These are phyloP conservation scores for Pyrenula aspistea DNA, from an alignment of 495 filamentous ascomycete species.

Conservation along the genomic window DNA sequence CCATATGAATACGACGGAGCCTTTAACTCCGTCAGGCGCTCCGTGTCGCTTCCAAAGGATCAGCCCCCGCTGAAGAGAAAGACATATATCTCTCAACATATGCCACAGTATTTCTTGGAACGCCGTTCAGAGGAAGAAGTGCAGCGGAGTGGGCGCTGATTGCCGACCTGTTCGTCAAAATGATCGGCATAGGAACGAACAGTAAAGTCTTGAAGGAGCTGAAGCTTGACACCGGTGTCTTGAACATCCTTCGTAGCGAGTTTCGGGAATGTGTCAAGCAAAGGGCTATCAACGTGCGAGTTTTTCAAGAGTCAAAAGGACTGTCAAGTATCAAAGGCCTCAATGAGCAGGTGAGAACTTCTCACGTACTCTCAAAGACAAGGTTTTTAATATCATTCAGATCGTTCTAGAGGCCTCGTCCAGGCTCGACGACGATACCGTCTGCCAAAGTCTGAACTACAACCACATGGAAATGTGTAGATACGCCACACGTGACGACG, in stretches of 20 bases:
- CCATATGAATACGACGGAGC: not conserved
- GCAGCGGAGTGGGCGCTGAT: conserved; percentile 7
- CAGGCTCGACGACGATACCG: conserved; percentile 12
- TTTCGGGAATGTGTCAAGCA: not conserved
- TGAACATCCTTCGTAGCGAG: conserved; percentile 8
- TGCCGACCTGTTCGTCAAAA: conserved; percentile 6
- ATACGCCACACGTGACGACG: conserved; percentile 10
- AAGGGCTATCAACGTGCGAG: conserved; percentile 9
- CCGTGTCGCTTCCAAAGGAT: conserved; percentile 26
- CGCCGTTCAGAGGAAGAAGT: conserved; percentile 11
- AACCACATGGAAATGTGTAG: conserved; percentile 19
- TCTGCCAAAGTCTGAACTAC: conserved; percentile 12
- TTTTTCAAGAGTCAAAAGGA: conserved; percentile 8
- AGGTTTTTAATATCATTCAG: conserved; percentile 1
- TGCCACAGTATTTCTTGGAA: conserved; percentile 20
- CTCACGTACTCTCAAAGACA: not conserved
- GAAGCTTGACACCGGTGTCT: conserved; percentile 9
- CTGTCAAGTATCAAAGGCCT: conserved; percentile 5
- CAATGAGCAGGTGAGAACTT: not conserved
- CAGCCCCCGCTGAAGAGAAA: conserved; percentile 11
- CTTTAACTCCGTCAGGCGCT: not conserved
- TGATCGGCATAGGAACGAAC: conserved; percentile 5
- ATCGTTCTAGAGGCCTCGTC: conserved; percentile 19
- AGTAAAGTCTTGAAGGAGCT: conserved; percentile 12
- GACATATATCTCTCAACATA: conserved; percentile 17